These are phyloP conservation scores for Calonectria hawksworthii DNA, from an alignment of 2,329 filamentous ascomycete species.

Conservation along the genomic window DNA sequence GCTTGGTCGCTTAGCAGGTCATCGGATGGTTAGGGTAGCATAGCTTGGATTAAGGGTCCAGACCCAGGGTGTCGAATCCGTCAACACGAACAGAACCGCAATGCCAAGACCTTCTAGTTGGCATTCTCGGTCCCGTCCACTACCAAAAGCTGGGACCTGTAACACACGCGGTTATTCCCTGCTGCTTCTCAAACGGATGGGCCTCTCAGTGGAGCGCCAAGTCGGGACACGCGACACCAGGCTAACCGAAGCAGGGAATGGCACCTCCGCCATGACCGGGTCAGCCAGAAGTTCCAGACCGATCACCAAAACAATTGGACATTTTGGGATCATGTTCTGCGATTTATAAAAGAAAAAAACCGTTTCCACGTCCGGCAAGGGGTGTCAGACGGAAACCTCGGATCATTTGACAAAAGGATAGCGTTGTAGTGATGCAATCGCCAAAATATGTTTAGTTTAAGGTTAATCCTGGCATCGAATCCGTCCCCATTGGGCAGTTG, in stretches of 20 bases:
- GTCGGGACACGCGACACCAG: background rate
- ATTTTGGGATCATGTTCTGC: background rate
- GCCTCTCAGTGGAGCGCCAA: background rate
- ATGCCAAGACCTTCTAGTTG: slow-evolving; percentile 9
- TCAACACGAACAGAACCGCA: background rate
- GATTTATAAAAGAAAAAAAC: background rate
- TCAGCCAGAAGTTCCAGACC: background rate
- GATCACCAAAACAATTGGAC: background rate
- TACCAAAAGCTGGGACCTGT: background rate
- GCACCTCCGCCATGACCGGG: background rate
- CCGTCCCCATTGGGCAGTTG: background rate
- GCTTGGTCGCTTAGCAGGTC: background rate
- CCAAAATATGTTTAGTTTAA: slow-evolving; percentile 3
- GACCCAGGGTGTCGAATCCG: background rate
- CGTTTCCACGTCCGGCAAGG: background rate
- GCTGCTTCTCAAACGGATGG: background rate
- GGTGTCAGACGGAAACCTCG: background rate
- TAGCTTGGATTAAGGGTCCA: background rate
- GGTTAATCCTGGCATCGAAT: background rate
- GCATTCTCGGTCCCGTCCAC: background rate
- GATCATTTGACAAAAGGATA: background rate
- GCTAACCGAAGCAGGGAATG: background rate
- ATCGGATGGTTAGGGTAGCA: background rate
- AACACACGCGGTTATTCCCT: background rate
- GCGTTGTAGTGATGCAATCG: background rate